Percentiles rank a stretch among this genome's conserved stretches.
These are phyloP conservation scores for Hymenoscyphus albidus DNA, from an alignment of 2,329 filamentous ascomycete species.

Conservation along the genomic window DNA sequence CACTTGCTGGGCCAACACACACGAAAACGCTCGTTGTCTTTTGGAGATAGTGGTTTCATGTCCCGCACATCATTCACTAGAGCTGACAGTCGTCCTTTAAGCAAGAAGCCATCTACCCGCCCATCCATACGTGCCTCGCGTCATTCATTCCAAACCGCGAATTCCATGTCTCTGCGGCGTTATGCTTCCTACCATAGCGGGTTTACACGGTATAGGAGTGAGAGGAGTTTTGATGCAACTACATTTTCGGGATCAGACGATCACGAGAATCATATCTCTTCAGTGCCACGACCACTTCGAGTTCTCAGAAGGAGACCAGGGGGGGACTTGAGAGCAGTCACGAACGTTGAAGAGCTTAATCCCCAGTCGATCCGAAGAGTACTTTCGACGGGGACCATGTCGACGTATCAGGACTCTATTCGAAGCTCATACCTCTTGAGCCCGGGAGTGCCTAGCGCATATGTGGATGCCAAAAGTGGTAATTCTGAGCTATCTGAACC, in stretches of 20 bases:
- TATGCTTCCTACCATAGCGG: constrained; percentile 60
- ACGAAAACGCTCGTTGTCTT: constrained; percentile 34
- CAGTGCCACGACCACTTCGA: constrained; percentile 52
- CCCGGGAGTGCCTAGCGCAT: constrained; percentile 39
- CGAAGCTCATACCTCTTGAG: constrained; percentile 50
- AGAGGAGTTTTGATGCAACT: constrained; percentile 60
- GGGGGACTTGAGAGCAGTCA: constrained; percentile 67
- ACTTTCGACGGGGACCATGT: constrained; percentile 56
- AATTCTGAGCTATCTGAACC: constrained; percentile 38
- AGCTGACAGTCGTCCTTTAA: constrained; percentile 26
- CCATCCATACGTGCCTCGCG: constrained; percentile 22
- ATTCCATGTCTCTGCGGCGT: constrained; percentile 50
- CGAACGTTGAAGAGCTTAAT: constrained; percentile 61
- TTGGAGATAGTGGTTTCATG: constrained; percentile 33
- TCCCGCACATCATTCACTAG: constrained; percentile 25
- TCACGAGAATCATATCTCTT: constrained; percentile 43
- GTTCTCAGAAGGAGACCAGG: constrained; percentile 69
- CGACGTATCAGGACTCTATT: constrained; percentile 57
- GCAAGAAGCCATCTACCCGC: constrained; percentile 22
- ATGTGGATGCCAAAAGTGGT: constrained; percentile 44
- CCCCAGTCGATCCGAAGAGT: constrained; percentile 47
- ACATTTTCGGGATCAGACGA: constrained; percentile 54
- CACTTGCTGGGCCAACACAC: constrained; percentile 47
- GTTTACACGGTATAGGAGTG: constrained; percentile 46
- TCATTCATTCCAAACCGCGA: constrained; percentile 42